Evolutionary conservation across 2,329 filamentous ascomycete species (phyloP), one percentile per base, ranked within the genome.

Genomic region (Paecilomyces dactylethromorphus): DNA sequence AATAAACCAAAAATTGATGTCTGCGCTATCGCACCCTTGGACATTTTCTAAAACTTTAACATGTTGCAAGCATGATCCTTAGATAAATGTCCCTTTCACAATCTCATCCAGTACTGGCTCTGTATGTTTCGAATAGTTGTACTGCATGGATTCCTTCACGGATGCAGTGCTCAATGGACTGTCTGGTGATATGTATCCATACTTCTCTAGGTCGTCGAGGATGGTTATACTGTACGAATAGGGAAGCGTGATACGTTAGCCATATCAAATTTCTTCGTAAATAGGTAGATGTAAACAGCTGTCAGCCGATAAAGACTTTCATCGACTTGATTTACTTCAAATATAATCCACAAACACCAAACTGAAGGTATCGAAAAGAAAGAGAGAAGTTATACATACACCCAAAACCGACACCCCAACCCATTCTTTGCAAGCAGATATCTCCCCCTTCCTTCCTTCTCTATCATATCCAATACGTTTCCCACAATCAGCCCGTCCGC

Each of bases 71-170:
- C n/a, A 13, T 54, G 24, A 5, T 54, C 26, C 31, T 58, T 52
- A 54, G 32, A 54, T 18, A 58, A 58, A 58, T 32, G 51, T 58
- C 32, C 56, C 56, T 0, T 33, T 13, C 5, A 54, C 52, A 49
- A 58, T 58, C 33, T 54, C 56, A 54, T 58, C 56, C 32, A 31
- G 49, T 21, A 54, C 32, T 49, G 56, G 12, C 35, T 54, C 31
- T 39, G 45, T 50, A 21, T 32, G 35, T 31, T 18, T 58, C 4
- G 55, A 58, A 31, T 58, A 58, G 22, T 58, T 54, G 56, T 58
- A 58, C 32, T 15, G 52, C 32, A 58, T 15, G 51, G 54, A 21
- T 18, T 50, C 13, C 33, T 29, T 58, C 39, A 45, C 39, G 39
- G 18, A 45, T 39, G 33, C 56, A 15, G 51, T 5, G 8, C 24